Conservation (phyloP, 805 yeast species). For the Nematodospora valgi region DNA sequence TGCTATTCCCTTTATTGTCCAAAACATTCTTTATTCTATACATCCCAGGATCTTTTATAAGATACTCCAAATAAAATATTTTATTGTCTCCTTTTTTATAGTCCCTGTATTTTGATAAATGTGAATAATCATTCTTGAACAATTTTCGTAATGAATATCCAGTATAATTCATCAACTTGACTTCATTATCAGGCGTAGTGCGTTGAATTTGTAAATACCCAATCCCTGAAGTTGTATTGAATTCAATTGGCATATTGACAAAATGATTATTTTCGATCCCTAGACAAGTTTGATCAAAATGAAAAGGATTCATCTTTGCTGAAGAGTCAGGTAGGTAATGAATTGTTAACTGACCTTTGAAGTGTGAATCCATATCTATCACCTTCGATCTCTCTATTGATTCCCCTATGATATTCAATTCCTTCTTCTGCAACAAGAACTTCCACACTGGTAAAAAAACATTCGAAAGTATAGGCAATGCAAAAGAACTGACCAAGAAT, state of each 20-base stretch:
- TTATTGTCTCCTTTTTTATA: slow-evolving; percentile 28
- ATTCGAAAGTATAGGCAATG: slow-evolving; percentile 43
- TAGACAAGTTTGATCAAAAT: slow-evolving; percentile 58
- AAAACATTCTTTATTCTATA: slow-evolving; percentile 66
- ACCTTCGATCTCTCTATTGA: slow-evolving; percentile 35
- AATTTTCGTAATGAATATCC: slow-evolving; percentile 50
- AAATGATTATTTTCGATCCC: slow-evolving; percentile 27
- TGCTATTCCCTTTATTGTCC: slow-evolving; percentile 59
- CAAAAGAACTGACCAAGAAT: slow-evolving; percentile 48
- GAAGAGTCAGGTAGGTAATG: slow-evolving; percentile 90
- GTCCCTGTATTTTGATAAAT: slow-evolving; percentile 21
- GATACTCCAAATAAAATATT: slow-evolving; percentile 61
- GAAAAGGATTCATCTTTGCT: slow-evolving; percentile 76
- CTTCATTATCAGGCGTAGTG: slow-evolving; percentile 51
- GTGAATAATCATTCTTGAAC: slow-evolving; percentile 27
- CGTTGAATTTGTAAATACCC: slow-evolving; percentile 63
- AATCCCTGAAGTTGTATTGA: slow-evolving; percentile 76
- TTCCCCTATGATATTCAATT: slow-evolving; percentile 52
- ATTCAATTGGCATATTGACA: slow-evolving; percentile 61
- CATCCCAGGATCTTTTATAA: slow-evolving; percentile 68
- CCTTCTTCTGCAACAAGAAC: slow-evolving; percentile 37
- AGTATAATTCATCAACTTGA: slow-evolving; percentile 50
- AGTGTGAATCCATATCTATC: slow-evolving; percentile 55
- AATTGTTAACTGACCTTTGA: slow-evolving; percentile 82
- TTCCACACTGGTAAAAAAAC: slow-evolving; percentile 42